These are phyloP conservation scores for Leccinum huronense DNA, from an alignment of 1,284 basidiomycete genomes.

Conservation along the genomic window DNA sequence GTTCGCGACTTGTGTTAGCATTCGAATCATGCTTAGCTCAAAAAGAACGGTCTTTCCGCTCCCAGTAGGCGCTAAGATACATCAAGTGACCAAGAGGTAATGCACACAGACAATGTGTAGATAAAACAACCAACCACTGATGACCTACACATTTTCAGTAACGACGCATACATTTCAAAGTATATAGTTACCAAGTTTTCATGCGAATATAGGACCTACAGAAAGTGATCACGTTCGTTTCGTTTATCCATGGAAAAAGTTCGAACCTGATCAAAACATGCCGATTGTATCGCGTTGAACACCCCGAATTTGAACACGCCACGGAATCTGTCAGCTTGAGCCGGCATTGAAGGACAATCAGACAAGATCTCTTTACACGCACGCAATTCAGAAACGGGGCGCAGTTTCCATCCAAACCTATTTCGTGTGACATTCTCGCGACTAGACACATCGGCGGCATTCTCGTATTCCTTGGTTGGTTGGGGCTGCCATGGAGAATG, in stretches of 20 bases:
- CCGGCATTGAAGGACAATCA: slow-evolving; percentile 1
- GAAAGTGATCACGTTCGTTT: slow-evolving; percentile 6
- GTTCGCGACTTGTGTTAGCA: slow-evolving; percentile 53
- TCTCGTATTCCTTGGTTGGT: not conserved
- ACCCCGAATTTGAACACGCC: slow-evolving; percentile 81
- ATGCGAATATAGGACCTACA: slow-evolving; percentile 64
- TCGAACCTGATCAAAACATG: slow-evolving; percentile 73
- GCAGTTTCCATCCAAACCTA: slow-evolving; percentile 47
- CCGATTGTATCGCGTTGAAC: slow-evolving; percentile 89
- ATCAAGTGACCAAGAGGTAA: slow-evolving; percentile 16
- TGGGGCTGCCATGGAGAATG: not conserved
- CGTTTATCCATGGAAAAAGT: not conserved
- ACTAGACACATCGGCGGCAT: not conserved
- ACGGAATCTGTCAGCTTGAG: slow-evolving; percentile 76
- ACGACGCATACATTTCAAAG: slow-evolving; percentile 3
- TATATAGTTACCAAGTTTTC: slow-evolving; percentile 66
- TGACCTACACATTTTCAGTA: slow-evolving; percentile 48
- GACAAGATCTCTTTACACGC: slow-evolving; percentile 29
- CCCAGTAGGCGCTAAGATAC: slow-evolving; percentile 77
- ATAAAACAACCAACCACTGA: slow-evolving; percentile 59
- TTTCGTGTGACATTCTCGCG: slow-evolving; percentile 37
- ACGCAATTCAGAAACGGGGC: slow-evolving; percentile 73
- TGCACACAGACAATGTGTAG: slow-evolving; percentile 1
- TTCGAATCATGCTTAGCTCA: slow-evolving; percentile 83
- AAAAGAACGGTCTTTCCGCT: slow-evolving; percentile 94